Evolutionary conservation across 2,329 filamentous ascomycete species (phyloP).

Genomic region (Colletotrichum aenigma): DNA sequence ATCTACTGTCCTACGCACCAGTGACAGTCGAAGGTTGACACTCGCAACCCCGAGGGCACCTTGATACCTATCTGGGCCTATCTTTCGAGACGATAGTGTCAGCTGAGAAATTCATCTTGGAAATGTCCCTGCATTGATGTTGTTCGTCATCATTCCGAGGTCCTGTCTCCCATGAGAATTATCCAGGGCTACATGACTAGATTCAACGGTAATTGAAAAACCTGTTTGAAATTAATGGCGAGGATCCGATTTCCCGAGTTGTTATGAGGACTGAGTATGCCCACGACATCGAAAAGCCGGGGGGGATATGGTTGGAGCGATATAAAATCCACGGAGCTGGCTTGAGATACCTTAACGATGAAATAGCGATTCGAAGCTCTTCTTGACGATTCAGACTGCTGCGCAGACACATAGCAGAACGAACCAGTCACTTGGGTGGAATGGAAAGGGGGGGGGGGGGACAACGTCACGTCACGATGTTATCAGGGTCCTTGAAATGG

Average conservation of each 20-base stretch:
- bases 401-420: neutral
- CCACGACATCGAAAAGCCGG: neutral
- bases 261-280: neutral
- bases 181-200: neutral
- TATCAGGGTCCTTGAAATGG: no score
- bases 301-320: neutral
- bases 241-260: neutral
- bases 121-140: neutral
- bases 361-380: no score
- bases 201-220: neutral
- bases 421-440: neutral
- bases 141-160: neutral
- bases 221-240: rapidly evolving
- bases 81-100: neutral
- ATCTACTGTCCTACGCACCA: rapidly evolving
- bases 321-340: neutral
- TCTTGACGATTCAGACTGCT: no score
- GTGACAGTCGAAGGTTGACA: neutral
- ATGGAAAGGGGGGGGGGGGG: neutral
- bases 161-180: neutral
- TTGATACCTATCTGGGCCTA: neutral
- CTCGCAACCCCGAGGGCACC: neutral
- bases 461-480: no score
- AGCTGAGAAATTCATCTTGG: neutral
- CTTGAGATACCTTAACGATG: no score